Conservation (phyloP, 768 basidiomycete species). For the Paxillus rubicundulus region DNA sequence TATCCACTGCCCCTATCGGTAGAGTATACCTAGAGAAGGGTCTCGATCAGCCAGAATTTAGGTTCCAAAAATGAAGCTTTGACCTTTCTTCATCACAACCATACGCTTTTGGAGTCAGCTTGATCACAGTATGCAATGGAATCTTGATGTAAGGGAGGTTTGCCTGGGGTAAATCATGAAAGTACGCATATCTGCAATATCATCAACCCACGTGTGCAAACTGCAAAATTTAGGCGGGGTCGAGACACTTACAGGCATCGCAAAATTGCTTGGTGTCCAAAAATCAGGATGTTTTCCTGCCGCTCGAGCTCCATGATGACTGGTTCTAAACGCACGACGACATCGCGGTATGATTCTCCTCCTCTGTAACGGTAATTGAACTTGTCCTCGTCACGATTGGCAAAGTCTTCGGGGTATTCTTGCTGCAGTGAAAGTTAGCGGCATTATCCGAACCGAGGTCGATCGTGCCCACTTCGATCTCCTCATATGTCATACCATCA, state of each 20-base stretch:
- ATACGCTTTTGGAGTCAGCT: constrained; percentile 96
- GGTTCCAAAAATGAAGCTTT: background rate
- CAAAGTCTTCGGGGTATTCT: constrained; percentile 97
- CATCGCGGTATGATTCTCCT: constrained; percentile 97
- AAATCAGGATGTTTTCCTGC: constrained; percentile 94
- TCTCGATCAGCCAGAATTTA: background rate
- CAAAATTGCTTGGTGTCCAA: constrained; percentile 92
- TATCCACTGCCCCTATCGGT: constrained; percentile 92
- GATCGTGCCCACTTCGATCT: constrained; percentile 74
- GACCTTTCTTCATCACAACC: constrained; percentile 95
- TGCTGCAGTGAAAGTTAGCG: constrained; percentile 44
- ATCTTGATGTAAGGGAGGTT: constrained; percentile 99
- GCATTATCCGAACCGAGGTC: background rate
- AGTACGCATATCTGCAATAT: constrained; percentile 84
- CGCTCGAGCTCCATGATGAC: constrained; percentile 99
- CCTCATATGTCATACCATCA: constrained; percentile 99
- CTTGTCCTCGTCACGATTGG: constrained; percentile 97
- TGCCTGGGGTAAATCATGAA: constrained; percentile 86
- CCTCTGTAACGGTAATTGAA: constrained; percentile 98
- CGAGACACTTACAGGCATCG: constrained; percentile 63
- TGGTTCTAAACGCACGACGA: constrained; percentile 91
- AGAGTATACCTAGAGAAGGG: constrained; percentile 64
- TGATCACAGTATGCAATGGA: constrained; percentile 95
- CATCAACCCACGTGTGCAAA: background rate
- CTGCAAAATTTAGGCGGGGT: background rate